phyloP scores from a whole-genome alignment of 2,329 filamentous ascomycete species.

The Hyphodiscus sp. region DNA sequence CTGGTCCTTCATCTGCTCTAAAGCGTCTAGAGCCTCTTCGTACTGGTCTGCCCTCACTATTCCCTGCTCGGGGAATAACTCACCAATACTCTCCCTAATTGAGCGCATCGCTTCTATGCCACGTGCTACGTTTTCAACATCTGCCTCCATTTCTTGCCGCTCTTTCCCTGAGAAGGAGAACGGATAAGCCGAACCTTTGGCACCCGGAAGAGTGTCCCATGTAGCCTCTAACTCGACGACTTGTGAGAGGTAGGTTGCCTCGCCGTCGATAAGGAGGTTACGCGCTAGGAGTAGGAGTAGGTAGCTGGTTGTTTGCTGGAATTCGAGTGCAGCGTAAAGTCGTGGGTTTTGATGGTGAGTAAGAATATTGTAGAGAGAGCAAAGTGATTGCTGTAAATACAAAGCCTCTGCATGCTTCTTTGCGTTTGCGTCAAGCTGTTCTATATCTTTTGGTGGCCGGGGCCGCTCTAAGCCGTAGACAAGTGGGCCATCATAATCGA shows the following conservation, averaged over 20 bases:
- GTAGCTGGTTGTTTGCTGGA: conserved; percentile 12
- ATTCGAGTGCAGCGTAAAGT: conserved; percentile 10
- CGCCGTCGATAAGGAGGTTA: conserved; percentile 11
- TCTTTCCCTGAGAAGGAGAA: conserved; percentile 9
- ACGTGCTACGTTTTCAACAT: conserved; percentile 1
- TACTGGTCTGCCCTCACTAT: conserved; percentile 10
- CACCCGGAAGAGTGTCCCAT: conserved; percentile 6
- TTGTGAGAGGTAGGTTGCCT: conserved; percentile 12
- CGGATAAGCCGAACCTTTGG: conserved; percentile 7
- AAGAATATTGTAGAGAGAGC: conserved; percentile 8
- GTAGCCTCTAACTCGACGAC: conserved; percentile 4
- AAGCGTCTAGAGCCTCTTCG: conserved; percentile 11
- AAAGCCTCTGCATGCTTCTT: conserved; percentile 18
- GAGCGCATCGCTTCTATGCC: conserved; percentile 9
- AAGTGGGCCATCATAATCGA: conserved; percentile 4
- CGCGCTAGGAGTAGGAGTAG: conserved; percentile 7
- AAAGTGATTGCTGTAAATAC: conserved; percentile 8
- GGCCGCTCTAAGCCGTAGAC: conserved; percentile 3
- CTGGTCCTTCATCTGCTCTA: conserved; percentile 14
- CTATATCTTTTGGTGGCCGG: conserved; percentile 22
- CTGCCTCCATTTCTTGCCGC: conserved; percentile 7
- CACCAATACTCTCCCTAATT: conserved; percentile 5
- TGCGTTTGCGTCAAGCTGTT: conserved; percentile 32
- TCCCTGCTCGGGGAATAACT: conserved; percentile 13
- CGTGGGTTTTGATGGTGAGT: conserved; percentile 3